Percentiles rank a stretch among this genome's conserved stretches.
These are phyloP conservation scores for Yarrowia divulgata DNA, from an alignment of 805 yeast genomes.

Conservation along the genomic window DNA sequence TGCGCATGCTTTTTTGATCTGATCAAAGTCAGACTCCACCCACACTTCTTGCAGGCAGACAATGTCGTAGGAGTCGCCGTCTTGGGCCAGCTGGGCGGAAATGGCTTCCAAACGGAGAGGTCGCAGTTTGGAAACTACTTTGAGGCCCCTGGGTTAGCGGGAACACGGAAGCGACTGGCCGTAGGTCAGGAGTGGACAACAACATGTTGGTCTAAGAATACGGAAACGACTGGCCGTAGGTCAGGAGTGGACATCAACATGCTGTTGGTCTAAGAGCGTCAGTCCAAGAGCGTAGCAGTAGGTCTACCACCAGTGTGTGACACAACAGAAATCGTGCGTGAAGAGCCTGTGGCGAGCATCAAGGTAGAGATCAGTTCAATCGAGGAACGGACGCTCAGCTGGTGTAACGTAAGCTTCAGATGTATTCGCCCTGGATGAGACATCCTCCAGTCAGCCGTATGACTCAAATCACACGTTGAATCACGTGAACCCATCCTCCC, in stretches of 20 bases:
- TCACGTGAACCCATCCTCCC: no score
- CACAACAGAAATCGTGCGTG: no score
- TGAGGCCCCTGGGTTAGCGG: constrained; percentile 68
- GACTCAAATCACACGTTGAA: no score
- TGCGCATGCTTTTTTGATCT: constrained; percentile 58
- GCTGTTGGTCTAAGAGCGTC: no score
- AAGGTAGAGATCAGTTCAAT: no score
- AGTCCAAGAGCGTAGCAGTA: no score
- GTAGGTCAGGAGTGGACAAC: constrained; percentile 2
- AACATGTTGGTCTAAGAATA: background rate
- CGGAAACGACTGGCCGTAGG: background rate
- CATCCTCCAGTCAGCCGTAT: no score
- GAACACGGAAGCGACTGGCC: background rate
- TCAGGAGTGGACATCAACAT: background rate
- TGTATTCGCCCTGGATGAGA: no score
- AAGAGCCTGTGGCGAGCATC: no score
- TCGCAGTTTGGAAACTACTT: constrained; percentile 77
- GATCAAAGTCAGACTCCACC: constrained; percentile 84
- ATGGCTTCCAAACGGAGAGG: constrained; percentile 72
- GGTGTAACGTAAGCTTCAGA: no score
- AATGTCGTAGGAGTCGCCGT: constrained; percentile 68
- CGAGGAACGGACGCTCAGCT: no score
- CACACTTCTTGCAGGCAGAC: constrained; percentile 96
- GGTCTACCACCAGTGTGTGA: no score
- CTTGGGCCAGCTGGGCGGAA: constrained; percentile 64